A percentile compares a stretch with the other conserved stretches of the same genome.
Evolutionary conservation across 805 yeast genomes (phyloP).

Genomic region (Kuraishia capsulata): DNA sequence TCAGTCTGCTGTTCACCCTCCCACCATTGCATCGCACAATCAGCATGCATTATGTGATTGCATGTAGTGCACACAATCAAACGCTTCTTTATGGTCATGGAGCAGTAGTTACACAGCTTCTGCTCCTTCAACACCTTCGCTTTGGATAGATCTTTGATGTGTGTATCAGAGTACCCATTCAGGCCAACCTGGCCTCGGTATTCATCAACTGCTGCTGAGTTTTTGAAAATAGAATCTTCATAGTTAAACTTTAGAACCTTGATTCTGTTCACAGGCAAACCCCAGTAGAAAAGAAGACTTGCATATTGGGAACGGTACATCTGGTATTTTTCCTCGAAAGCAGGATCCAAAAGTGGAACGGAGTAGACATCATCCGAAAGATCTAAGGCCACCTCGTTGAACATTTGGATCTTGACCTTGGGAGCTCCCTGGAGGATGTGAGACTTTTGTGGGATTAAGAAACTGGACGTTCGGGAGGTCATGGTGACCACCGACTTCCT

Average conservation of each 20-base stretch:
- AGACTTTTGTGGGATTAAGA: neutral
- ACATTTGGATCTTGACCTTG: conserved; percentile 34
- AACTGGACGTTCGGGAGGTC: neutral
- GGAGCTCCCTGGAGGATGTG: conserved; percentile 7
- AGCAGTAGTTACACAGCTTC: conserved; percentile 60
- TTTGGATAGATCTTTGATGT: neutral
- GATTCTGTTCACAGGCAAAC: conserved; percentile 67
- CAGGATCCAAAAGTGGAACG: conserved; percentile 28
- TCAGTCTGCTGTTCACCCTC: conserved; percentile 29
- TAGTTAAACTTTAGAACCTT: conserved; percentile 69
- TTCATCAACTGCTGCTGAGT: conserved; percentile 17
- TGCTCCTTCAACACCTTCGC: conserved; percentile 4
- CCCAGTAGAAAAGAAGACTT: conserved; percentile 72
- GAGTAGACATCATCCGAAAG: conserved; percentile 32
- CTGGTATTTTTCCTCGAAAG: conserved; percentile 26
- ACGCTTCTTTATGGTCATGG: conserved; percentile 46
- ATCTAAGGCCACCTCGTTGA: conserved; percentile 34
- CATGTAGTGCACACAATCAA: conserved; percentile 65
- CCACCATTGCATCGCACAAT: conserved; percentile 84
- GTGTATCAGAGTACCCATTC: conserved; percentile 4
- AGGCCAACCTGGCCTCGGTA: conserved; percentile 28
- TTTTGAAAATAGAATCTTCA: conserved; percentile 8
- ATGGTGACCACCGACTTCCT: neutral
- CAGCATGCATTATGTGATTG: conserved; percentile 69
- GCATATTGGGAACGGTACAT: conserved; percentile 64